Conservation (phyloP, 2,329 filamentous ascomycete species). For the Exophiala sp. region DNA sequence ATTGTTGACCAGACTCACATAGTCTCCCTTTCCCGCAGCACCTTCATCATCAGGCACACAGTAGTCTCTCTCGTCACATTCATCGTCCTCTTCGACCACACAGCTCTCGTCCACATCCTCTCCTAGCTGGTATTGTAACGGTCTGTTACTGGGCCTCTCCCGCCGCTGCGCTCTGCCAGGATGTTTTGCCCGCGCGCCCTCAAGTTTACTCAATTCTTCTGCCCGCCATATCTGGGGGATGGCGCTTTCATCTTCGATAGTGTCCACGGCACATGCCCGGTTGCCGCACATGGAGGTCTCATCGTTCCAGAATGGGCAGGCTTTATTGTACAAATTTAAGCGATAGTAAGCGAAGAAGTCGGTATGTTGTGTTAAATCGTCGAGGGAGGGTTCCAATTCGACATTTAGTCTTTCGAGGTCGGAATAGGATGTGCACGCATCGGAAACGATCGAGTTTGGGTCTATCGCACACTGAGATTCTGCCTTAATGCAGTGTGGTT, state of each 20-base stretch:
- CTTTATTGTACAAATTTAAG: constrained; percentile 87
- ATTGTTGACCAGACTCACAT: constrained; percentile 88
- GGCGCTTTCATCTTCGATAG: constrained; percentile 89
- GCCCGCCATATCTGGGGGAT: constrained; percentile 88
- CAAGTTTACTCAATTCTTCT: constrained; percentile 82
- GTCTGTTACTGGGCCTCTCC: constrained; percentile 61
- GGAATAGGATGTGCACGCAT: constrained; percentile 89
- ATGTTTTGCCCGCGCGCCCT: constrained; percentile 85
- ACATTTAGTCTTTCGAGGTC: constrained; percentile 80
- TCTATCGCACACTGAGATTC: constrained; percentile 51
- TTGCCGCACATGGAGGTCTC: constrained; percentile 93
- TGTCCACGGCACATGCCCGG: constrained; percentile 91
- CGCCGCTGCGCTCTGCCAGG: constrained; percentile 68
- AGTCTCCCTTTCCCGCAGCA: constrained; percentile 80
- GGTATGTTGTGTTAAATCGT: constrained; percentile 75
- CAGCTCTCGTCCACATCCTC: constrained; percentile 89
- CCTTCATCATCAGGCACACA: constrained; percentile 94
- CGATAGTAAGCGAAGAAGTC: constrained; percentile 99
- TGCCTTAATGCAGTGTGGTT: constrained; percentile 15
- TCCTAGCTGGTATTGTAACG: constrained; percentile 75
- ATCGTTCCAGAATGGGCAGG: constrained; percentile 94
- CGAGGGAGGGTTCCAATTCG: constrained; percentile 67
- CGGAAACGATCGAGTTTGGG: constrained; percentile 79
- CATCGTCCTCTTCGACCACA: constrained; percentile 94
- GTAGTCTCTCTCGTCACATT: constrained; percentile 94